phyloP scores from a whole-genome alignment of 2,329 filamentous ascomycete species.

The Tolypocladium album region DNA sequence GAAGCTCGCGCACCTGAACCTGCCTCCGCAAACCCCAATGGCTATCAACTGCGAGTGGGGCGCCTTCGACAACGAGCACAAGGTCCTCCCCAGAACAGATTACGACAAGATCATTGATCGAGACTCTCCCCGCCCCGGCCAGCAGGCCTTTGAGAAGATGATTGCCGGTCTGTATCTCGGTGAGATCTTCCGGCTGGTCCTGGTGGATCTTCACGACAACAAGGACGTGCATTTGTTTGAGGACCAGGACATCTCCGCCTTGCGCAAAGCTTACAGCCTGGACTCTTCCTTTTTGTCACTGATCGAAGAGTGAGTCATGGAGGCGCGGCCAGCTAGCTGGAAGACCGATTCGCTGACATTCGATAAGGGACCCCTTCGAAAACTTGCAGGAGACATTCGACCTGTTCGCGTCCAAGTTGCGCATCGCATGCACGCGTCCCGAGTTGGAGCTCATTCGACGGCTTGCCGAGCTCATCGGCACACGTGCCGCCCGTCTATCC shows the following conservation, averaged over 20 bases:
- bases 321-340: not conserved
- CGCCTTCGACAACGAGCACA: conserved; percentile 89
- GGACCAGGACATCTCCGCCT: conserved; percentile 66
- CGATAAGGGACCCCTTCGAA: conserved; percentile 73
- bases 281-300: conserved; percentile 89
- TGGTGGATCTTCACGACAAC: conserved; percentile 78
- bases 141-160: conserved; percentile 98
- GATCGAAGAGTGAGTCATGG: conserved; percentile 65
- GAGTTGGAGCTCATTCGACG: conserved; percentile 86
- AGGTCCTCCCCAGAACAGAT: conserved; percentile 72
- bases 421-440: conserved; percentile 57
- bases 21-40: conserved; percentile 75
- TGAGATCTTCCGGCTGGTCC: conserved; percentile 82
- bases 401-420: conserved; percentile 66
- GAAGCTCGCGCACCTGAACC: conserved; percentile 85
- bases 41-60: conserved; percentile 98
- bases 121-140: conserved; percentile 82
- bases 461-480: conserved; percentile 87
- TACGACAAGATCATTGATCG: conserved; percentile 86
- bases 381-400: conserved; percentile 85
- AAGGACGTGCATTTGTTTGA: conserved; percentile 68
- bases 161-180: conserved; percentile 90
- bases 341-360: conserved; percentile 6
- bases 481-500: conserved; percentile 83
- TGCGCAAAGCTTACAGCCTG: conserved; percentile 79